Percentiles rank a stretch among this genome's conserved stretches.
Evolutionary conservation across 768 basidiomycete genomes (phyloP).

Genomic region (Mycena capillaripes): DNA sequence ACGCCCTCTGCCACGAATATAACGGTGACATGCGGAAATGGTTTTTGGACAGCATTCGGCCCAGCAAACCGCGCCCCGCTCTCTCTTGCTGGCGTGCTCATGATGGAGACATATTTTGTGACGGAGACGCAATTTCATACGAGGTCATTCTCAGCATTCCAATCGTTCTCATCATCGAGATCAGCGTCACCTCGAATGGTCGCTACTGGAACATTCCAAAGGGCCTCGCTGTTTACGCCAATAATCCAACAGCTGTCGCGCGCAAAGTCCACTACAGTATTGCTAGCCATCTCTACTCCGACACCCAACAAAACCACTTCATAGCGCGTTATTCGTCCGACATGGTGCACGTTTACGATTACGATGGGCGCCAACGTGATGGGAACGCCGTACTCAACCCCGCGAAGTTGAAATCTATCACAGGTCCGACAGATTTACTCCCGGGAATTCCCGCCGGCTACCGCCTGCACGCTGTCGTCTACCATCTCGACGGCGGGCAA

Average conservation of each 20-base stretch:
- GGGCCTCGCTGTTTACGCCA: not conserved
- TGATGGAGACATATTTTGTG: no score
- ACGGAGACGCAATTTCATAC: no score
- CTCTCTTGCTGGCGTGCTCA: not conserved
- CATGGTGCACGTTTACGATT: not conserved
- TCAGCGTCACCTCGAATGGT: not conserved
- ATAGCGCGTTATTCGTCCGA: not conserved
- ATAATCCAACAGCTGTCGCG: constrained; percentile 2
- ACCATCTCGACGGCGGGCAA: constrained; percentile 21
- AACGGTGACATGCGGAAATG: constrained; percentile 6
- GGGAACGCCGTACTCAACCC: constrained; percentile 5
- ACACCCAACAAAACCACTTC: not conserved
- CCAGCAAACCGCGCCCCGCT: not conserved
- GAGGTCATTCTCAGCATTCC: no score
- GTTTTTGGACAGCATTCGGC: constrained; percentile 10
- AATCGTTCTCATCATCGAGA: not conserved
- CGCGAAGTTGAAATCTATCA: not conserved
- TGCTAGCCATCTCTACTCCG: constrained; percentile 11
- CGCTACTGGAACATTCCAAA: not conserved
- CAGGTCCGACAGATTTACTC: not conserved
- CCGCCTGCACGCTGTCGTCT: constrained; percentile 2
- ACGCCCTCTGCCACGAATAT: not conserved
- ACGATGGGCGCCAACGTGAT: constrained; percentile 11
- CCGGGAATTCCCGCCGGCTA: not conserved
- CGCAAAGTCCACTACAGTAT: constrained; percentile 5